Evolutionary conservation across 2,329 filamentous ascomycete genomes (phyloP).

Genomic region (Thermomyces lanuginosus): DNA sequence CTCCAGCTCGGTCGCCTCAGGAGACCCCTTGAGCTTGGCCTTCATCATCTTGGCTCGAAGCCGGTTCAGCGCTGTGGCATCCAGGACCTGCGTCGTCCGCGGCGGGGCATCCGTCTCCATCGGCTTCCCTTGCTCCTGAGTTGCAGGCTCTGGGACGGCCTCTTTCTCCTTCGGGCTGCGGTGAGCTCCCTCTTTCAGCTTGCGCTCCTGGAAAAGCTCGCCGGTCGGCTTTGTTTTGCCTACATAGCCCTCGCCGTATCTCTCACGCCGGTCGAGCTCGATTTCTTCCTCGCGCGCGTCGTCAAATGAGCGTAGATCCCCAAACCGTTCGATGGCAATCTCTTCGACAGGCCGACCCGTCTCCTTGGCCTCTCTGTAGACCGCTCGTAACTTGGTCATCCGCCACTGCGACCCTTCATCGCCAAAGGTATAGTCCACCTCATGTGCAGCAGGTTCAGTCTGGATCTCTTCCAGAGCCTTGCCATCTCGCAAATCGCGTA

Average conservation of each 20-base stretch:
- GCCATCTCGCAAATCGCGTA: slow-evolving; percentile 45
- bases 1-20: slow-evolving; percentile 62
- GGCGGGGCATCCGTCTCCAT: slow-evolving; percentile 40
- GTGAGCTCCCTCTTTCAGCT: slow-evolving; percentile 40
- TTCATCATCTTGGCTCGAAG: slow-evolving; percentile 93
- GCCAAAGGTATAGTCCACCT: slow-evolving; percentile 71
- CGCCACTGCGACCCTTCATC: slow-evolving; percentile 85
- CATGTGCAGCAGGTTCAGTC: slow-evolving; percentile 39
- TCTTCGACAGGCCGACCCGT: slow-evolving; percentile 59
- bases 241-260: slow-evolving; percentile 72
- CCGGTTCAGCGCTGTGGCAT: slow-evolving; percentile 70
- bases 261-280: slow-evolving; percentile 68
- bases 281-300: slow-evolving; percentile 81
- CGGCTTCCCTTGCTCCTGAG: slow-evolving; percentile 38
- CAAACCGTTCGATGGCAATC: slow-evolving; percentile 66
- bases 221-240: slow-evolving; percentile 77
- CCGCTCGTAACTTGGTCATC: slow-evolving; percentile 82
- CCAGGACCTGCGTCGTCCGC: slow-evolving; percentile 39
- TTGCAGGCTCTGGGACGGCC: slow-evolving; percentile 20
- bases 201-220: slow-evolving; percentile 66
- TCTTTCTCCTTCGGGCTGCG: slow-evolving; percentile 18
- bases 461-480: slow-evolving; percentile 38
- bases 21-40: slow-evolving; percentile 65
- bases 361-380: slow-evolving; percentile 66
- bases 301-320: slow-evolving; percentile 69